Conservation (phyloP, 495 filamentous ascomycete species). For the Tuber microsphaerosporum region DNA sequence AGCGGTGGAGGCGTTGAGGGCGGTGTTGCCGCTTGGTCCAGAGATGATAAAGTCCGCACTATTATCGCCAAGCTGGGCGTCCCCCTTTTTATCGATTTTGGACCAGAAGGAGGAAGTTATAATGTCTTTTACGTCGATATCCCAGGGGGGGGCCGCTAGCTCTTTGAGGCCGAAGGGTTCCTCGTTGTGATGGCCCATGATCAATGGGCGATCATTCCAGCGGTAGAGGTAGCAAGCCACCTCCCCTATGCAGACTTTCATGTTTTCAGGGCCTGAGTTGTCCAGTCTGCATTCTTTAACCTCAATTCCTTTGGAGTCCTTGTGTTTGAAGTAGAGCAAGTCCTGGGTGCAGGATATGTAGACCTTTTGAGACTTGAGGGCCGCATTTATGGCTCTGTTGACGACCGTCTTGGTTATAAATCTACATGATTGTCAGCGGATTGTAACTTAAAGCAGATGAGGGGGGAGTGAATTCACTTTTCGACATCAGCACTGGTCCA, state of each 20-base stretch:
- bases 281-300: constrained; percentile 27
- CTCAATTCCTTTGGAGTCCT: constrained; percentile 4
- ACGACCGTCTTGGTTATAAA: constrained; percentile 35
- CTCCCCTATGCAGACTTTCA: constrained; percentile 27
- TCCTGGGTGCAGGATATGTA: constrained; percentile 34
- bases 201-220: constrained; percentile 36
- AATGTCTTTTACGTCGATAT: constrained; percentile 21
- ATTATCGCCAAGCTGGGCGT: constrained; percentile 20
- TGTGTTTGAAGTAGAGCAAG: neutral
- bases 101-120: constrained; percentile 29
- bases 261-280: constrained; percentile 30
- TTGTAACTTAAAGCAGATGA: neutral
- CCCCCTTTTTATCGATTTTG: constrained; percentile 9
- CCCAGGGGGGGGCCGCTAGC: constrained; percentile 20
- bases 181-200: constrained; percentile 29
- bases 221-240: constrained; percentile 37
- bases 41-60: constrained; percentile 15
- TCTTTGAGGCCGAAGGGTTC: constrained; percentile 33
- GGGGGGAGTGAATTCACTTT: constrained; percentile 5
- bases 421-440: constrained; percentile 7
- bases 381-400: constrained; percentile 32
- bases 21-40: constrained; percentile 26
- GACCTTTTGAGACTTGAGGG: constrained; percentile 32
- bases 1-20: constrained; percentile 22
- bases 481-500: constrained; percentile 35